These are phyloP conservation scores for Phytophthora hybrid DNA, from an alignment of 352 stramenopile species.

Conservation along the genomic window DNA sequence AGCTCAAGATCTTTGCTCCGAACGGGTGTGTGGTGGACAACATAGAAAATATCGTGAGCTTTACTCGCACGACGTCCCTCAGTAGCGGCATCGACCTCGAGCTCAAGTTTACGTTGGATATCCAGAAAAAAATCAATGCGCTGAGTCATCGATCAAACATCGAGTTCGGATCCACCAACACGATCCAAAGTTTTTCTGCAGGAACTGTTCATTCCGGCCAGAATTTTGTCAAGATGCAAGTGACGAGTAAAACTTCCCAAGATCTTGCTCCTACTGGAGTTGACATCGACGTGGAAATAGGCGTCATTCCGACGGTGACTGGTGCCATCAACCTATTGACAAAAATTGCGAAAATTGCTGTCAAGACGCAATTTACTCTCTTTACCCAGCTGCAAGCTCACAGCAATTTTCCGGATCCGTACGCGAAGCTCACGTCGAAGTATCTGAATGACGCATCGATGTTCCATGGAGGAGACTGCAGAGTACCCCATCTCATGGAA, in stretches of 20 bases:
- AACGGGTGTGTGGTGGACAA: conserved; percentile 1
- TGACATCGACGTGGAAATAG: neutral
- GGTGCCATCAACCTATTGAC: neutral
- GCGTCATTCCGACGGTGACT: neutral
- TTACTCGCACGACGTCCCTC: neutral
- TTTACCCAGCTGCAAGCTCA: neutral
- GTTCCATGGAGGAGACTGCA: conserved; percentile 8
- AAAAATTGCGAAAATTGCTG: neutral
- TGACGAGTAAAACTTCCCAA: conserved; percentile 1
- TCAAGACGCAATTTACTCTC: neutral
- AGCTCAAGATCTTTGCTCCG: neutral
- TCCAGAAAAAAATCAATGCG: neutral
- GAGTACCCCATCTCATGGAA: conserved; percentile 6
- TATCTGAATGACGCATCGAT: neutral
- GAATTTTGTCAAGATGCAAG: neutral
- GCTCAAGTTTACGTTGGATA: neutral
- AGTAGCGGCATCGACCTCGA: neutral
- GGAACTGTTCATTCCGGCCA: neutral
- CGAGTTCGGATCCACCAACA: neutral
- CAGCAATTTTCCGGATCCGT: neutral
- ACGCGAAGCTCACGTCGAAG: neutral
- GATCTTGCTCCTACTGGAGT: neutral
- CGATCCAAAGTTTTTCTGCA: neutral
- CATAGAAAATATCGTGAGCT: neutral
- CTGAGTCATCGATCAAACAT: neutral